A percentile compares a stretch with the other conserved stretches of the same genome.
Evolutionary conservation across 345 rosid genomes (phyloP).

Genomic region (Ceriops tagal): DNA sequence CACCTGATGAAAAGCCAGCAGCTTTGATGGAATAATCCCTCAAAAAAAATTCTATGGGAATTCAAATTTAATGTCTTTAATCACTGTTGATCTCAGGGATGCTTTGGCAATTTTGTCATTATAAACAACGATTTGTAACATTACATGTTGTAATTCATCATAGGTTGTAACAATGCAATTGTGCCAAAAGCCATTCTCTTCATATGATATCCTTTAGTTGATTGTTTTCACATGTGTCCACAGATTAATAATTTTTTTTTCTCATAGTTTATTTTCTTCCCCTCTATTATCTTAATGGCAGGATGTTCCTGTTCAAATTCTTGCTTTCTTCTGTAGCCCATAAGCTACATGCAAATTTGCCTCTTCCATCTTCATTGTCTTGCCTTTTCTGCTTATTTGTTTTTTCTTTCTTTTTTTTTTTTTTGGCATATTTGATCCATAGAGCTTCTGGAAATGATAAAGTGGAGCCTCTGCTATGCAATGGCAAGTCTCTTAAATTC

Average conservation of each 20-base stretch:
- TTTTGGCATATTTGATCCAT: slow-evolving; percentile 14
- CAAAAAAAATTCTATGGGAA: too few species aligned
- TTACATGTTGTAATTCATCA: too few species aligned
- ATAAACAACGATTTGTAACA: too few species aligned
- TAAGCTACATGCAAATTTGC: background rate
- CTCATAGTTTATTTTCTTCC: background rate
- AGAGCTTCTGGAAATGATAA: slow-evolving; percentile 68
- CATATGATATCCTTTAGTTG: background rate
- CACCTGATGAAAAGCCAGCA: too few species aligned
- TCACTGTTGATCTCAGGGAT: too few species aligned
- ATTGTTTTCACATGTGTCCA: background rate
- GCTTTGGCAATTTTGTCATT: too few species aligned
- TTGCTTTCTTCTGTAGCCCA: background rate
- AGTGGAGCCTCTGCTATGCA: slow-evolving; percentile 52
- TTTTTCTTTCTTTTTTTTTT: background rate
- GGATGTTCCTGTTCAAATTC: background rate
- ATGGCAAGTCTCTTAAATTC: slow-evolving; percentile 48
- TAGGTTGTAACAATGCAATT: too few species aligned
- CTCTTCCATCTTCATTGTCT: background rate
- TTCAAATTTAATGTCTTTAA: too few species aligned
- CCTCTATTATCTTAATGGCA: background rate
- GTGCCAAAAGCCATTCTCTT: background rate
- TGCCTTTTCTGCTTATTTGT: background rate
- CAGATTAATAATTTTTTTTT: background rate
- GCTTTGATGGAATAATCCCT: too few species aligned